Evolutionary conservation across 2,329 filamentous ascomycete genomes (phyloP).

Genomic region (Pestalotiopsis sp.): DNA sequence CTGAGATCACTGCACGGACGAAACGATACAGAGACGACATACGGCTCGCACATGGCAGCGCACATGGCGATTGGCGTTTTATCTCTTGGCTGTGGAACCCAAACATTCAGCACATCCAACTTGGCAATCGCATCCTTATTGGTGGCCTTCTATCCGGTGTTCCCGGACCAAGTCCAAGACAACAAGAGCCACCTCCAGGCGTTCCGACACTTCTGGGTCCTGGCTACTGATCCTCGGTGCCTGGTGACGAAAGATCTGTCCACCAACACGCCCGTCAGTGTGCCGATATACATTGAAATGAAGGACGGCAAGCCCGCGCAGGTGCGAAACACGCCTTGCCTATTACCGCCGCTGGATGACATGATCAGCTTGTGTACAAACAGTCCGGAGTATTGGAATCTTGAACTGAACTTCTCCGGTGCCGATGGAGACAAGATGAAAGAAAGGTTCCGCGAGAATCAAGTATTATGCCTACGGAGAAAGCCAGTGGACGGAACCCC

Average conservation of each 20-base stretch:
- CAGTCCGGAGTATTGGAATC: constrained; percentile 74
- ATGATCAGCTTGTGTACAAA: constrained; percentile 60
- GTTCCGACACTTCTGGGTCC: constrained; percentile 95
- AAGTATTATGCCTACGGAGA: constrained; percentile 73
- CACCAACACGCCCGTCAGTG: constrained; percentile 74
- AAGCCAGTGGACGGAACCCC: constrained; percentile 66
- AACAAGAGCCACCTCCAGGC: constrained; percentile 95
- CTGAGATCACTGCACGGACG: constrained; percentile 86
- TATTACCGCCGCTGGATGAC: constrained; percentile 64
- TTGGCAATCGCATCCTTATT: constrained; percentile 83
- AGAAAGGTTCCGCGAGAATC: constrained; percentile 65
- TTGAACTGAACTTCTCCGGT: constrained; percentile 71
- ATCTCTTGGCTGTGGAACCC: constrained; percentile 89
- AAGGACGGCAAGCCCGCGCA: constrained; percentile 32
- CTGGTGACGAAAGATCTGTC: constrained; percentile 85
- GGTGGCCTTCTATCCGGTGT: constrained; percentile 91
- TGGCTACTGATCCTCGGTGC: constrained; percentile 87
- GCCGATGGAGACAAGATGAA: constrained; percentile 62
- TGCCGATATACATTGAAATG: constrained; percentile 68
- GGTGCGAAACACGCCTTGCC: constrained; percentile 55
- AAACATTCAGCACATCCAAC: constrained; percentile 87
- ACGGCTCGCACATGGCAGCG: constrained; percentile 89
- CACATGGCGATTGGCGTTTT: constrained; percentile 90
- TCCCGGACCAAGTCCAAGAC: constrained; percentile 85
- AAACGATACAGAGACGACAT: constrained; percentile 79